Conservation (phyloP, 1,284 basidiomycete genomes). For the Porodaedalea pini region DNA sequence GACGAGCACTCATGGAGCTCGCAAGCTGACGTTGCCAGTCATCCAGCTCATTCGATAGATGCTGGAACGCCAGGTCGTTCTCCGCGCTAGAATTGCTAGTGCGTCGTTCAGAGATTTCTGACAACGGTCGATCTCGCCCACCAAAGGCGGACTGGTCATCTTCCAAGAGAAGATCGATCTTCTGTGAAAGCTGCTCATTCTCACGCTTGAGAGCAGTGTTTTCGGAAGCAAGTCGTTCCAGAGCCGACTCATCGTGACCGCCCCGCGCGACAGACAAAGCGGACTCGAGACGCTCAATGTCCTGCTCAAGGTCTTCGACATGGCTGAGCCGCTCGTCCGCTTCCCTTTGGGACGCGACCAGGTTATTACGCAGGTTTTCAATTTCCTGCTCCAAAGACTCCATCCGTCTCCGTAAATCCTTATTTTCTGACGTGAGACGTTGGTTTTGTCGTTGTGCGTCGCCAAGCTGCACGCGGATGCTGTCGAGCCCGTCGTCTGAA, state of each 20-base stretch:
- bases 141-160: conserved; percentile 72
- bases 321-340: conserved; percentile 73
- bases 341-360: conserved; percentile 68
- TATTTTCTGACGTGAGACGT: conserved; percentile 66
- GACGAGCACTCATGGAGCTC: conserved; percentile 67
- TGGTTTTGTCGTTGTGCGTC: conserved; percentile 73
- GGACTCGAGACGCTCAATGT: conserved; percentile 74
- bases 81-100: conserved; percentile 79
- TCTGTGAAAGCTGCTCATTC: conserved; percentile 81
- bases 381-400: conserved; percentile 74
- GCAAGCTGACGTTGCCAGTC: conserved; percentile 80
- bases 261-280: conserved; percentile 75
- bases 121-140: conserved; percentile 55
- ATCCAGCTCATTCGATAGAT: conserved; percentile 73
- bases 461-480: conserved; percentile 61
- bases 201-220: conserved; percentile 75
- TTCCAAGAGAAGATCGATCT: conserved; percentile 81
- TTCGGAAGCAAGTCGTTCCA: conserved; percentile 75
- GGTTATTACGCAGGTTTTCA: conserved; percentile 66
- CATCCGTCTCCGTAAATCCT: conserved; percentile 72
- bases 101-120: conserved; percentile 58
- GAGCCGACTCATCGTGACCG: conserved; percentile 62
- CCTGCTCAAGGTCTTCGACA: conserved; percentile 74
- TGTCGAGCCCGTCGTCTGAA: conserved; percentile 64
- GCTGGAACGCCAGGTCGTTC: conserved; percentile 68